Evolutionary conservation across 2,329 filamentous ascomycete genomes (phyloP), one percentile per base, ranked within the genome.

Genomic region (Hymenoscyphus infarciens): DNA sequence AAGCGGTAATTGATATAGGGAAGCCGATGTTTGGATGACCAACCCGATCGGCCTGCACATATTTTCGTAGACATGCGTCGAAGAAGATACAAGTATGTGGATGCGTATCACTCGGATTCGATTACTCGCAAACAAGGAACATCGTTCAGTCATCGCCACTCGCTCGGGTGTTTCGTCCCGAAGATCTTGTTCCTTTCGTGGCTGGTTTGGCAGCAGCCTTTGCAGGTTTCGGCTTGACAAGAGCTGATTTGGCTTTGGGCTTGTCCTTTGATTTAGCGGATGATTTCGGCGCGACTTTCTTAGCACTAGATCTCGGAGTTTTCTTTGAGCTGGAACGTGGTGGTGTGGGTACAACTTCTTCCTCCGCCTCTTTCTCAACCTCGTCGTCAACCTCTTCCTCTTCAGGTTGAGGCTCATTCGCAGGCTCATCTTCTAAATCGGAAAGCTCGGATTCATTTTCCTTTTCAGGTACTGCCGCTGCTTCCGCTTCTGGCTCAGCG

Each of bases 341-440:
- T 29, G 64, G 61, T 39, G 64, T 62, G 31, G 61, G 63, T 39
- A 62, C 61, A 38, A 56, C 57, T 42, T 64, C 65, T 55, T 67
- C 60, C 57, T 76, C 74, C 56, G 75, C 73, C 73, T 64, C 54
- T 38, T 63, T 60, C 53, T 67, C 59, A 57, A 76, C 74, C 54
- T 75, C 73, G 73, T 64, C 54, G 19, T 63, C 60, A 54, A 49
- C 63, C 56, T 68, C 64, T 57, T 66, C 58, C 56, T 77, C 74
- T 54, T 75, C 73, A 73, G 63, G 42, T 27, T 64, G 58, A 42
- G 38, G 38, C 19, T 52, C 42, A 7, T 27, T 5, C 25, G 45
- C 57, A 29, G 52, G 57, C 49, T 68, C 62, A 1, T 57, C 25
- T 49, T 66, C 66, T 10, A 38, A 39, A 33, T 63, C 66, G 25